phyloP scores from a whole-genome alignment of 2,329 filamentous ascomycete genomes.

The Trichoderma koningiopsis region DNA sequence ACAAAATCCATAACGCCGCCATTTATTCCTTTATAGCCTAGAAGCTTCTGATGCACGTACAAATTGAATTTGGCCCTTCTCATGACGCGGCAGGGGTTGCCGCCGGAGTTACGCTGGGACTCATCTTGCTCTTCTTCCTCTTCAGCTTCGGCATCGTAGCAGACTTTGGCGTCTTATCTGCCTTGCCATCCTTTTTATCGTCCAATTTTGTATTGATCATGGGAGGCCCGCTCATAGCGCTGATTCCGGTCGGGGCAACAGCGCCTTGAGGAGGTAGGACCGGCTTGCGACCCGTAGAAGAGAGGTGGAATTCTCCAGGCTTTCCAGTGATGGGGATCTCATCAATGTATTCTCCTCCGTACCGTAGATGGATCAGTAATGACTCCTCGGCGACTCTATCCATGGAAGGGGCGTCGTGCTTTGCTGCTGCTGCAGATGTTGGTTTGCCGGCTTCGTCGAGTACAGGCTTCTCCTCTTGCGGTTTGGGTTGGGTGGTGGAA shows the following conservation, averaged over 20 bases:
- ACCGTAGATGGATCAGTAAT: constrained; percentile 58
- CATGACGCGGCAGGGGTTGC: constrained; percentile 34
- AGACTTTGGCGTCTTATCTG: constrained; percentile 49
- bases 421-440: constrained; percentile 39
- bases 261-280: constrained; percentile 39
- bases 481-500: constrained; percentile 33
- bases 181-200: constrained; percentile 51
- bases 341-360: constrained; percentile 67
- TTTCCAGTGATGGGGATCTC: constrained; percentile 68
- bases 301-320: constrained; percentile 66
- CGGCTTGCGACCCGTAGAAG: constrained; percentile 59
- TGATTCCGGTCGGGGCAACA: constrained; percentile 37
- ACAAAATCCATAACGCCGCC: not conserved
- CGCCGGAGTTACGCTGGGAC: constrained; percentile 39
- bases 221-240: constrained; percentile 40
- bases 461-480: constrained; percentile 50
- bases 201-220: constrained; percentile 47
- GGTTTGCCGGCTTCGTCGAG: constrained; percentile 40
- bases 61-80: not conserved
- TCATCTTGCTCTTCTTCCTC: constrained; percentile 52
- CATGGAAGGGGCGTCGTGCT: constrained; percentile 44
- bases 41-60: not conserved
- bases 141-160: constrained; percentile 47
- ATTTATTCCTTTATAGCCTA: not conserved
- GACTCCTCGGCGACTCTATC: constrained; percentile 60